Evolutionary conservation across 2,329 filamentous ascomycete species (phyloP).

Genomic region (Colletotrichum viniferum): DNA sequence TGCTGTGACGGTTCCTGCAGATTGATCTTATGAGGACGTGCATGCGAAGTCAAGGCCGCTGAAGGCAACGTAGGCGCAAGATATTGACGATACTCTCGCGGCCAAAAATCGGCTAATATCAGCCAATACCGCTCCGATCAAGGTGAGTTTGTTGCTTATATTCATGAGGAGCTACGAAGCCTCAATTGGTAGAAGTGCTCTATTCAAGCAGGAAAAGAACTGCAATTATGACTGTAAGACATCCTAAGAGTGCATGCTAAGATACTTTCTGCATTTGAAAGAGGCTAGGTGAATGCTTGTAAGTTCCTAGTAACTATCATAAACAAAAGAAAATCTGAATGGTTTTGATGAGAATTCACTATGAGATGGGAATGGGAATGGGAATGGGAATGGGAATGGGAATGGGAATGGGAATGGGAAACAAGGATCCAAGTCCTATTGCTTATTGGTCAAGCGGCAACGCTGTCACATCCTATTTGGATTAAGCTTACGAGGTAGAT

Average conservation of each 20-base stretch:
- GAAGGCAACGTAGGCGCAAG: too few relatives aligned
- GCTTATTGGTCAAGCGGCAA: background rate
- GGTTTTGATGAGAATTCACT: too few relatives aligned
- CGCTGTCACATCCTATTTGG: background rate
- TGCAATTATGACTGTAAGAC: too few relatives aligned
- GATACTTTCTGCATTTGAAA: background rate
- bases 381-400: background rate
- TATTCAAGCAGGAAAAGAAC: background rate
- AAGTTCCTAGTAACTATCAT: background rate
- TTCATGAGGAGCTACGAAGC: background rate
- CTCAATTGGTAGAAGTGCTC: background rate
- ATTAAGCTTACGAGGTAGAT: background rate
- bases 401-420: background rate
- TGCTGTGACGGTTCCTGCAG: background rate
- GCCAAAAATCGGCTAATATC: too few relatives aligned
- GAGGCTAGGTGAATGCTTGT: background rate
- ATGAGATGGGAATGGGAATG: background rate
- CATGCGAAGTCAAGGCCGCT: background rate
- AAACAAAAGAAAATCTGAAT: too few relatives aligned
- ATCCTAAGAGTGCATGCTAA: background rate
- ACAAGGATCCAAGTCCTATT: background rate
- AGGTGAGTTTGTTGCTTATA: background rate
- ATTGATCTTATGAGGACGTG: background rate
- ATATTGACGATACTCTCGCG: too few relatives aligned
- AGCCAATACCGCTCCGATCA: background rate